These are phyloP conservation scores for Wickerhamiella vanderwaltii DNA, from an alignment of 805 yeast genomes.

Conservation along the genomic window DNA sequence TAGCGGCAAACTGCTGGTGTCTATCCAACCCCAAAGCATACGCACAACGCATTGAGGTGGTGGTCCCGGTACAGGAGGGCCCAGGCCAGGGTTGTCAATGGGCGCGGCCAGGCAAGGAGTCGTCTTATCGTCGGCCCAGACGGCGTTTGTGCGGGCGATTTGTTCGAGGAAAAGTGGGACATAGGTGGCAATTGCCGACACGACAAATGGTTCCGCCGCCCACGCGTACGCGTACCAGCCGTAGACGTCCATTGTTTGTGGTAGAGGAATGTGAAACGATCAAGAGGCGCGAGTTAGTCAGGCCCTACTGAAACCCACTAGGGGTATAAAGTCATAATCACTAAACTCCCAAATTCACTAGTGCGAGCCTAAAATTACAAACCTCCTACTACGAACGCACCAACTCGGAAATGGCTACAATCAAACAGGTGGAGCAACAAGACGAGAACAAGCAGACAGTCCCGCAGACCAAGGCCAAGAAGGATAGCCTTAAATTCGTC, in stretches of 20 bases:
- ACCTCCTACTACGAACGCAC: no score
- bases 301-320: no score
- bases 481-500: no score
- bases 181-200: conserved; percentile 66
- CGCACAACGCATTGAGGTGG: conserved; percentile 38
- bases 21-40: conserved; percentile 39
- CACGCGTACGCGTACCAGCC: conserved; percentile 63
- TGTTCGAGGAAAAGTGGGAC: conserved; percentile 62
- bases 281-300: no score
- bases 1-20: conserved; percentile 60
- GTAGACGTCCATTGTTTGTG: conserved; percentile 14
- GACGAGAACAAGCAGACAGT: no score
- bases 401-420: no score
- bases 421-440: no score
- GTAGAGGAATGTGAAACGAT: no score
- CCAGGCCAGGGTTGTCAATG: conserved; percentile 18
- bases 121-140: conserved; percentile 43
- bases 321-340: no score
- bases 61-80: conserved; percentile 19
- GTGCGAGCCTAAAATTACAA: no score
- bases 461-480: no score
- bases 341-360: no score
- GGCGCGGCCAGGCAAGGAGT: conserved; percentile 36
- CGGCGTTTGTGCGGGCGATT: conserved; percentile 63
- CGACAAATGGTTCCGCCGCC: conserved; percentile 74